phyloP scores from a whole-genome alignment of 148 eudicot genomes.

The Suaeda aralocaspica region DNA sequence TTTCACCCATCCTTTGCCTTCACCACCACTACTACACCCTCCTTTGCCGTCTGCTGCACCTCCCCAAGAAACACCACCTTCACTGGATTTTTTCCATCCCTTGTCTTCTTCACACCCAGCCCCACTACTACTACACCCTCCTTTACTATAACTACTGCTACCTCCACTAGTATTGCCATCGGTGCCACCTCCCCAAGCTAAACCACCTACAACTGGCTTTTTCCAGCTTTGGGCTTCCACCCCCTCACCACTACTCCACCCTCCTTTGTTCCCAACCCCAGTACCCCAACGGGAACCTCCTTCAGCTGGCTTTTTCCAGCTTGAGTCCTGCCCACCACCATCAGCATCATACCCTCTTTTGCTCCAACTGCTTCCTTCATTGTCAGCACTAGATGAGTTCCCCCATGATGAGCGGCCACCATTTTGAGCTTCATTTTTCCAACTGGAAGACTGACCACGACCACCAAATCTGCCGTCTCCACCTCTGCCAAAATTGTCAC shows the following conservation, averaged over 20 bases:
- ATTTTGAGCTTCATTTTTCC: conserved; percentile 28
- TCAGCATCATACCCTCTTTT: background rate
- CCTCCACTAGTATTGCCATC: conserved; percentile 8
- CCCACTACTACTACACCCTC: background rate
- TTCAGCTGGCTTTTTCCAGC: conserved; percentile 11
- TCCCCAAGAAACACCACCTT: conserved; percentile 5
- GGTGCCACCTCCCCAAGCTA: conserved; percentile 14
- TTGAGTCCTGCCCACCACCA: conserved; percentile 1
- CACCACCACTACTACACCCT: too few relatives aligned
- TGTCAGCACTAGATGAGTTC: conserved; percentile 15
- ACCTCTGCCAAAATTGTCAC: background rate
- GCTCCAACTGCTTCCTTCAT: conserved; percentile 30
- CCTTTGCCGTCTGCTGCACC: background rate
- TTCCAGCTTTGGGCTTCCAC: conserved; percentile 4
- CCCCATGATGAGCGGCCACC: conserved; percentile 19
- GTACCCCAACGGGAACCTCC: conserved; percentile 21
- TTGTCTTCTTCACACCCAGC: background rate
- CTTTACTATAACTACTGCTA: background rate
- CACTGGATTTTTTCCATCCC: background rate
- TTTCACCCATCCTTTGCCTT: too few relatives aligned
- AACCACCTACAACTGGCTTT: conserved; percentile 14
- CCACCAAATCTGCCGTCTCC: conserved; percentile 31
- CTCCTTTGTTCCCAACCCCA: conserved; percentile 3
- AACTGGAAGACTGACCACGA: conserved; percentile 25
- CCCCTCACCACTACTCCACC: conserved; percentile 3